A percentile compares a stretch with the other conserved stretches of the same genome.
Conservation (phyloP, 441 rosid genomes). For the Gossypium lobatum region DNA sequence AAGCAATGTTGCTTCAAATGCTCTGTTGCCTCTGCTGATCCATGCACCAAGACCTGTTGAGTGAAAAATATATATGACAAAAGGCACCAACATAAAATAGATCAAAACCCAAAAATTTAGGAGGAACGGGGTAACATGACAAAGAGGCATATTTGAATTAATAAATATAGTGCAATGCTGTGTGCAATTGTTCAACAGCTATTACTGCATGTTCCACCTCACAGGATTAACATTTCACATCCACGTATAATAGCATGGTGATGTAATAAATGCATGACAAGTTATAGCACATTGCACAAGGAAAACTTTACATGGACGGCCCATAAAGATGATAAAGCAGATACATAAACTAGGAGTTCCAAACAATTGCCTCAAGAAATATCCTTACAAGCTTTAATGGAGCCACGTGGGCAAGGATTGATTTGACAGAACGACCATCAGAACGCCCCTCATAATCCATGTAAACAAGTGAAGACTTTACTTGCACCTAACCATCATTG, state of each 20-base stretch:
- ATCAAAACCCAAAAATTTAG: not conserved
- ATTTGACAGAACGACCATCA: slow-evolving; percentile 90
- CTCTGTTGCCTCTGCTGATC: slow-evolving; percentile 94
- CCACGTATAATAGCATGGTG: not conserved
- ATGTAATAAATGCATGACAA: not conserved
- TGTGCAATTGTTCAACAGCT: not conserved
- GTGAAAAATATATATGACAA: not conserved
- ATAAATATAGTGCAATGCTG: not conserved
- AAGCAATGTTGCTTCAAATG: slow-evolving; percentile 93
- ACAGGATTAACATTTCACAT: not conserved
- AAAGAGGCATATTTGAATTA: not conserved
- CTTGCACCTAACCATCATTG: slow-evolving; percentile 66
- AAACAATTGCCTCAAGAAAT: slow-evolving; percentile 6
- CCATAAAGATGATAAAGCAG: not conserved
- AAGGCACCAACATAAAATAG: not conserved
- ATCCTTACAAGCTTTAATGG: slow-evolving; percentile 87
- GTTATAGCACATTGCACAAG: not conserved
- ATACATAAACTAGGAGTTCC: not conserved
- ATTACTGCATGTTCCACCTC: not conserved
- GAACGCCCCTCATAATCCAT: slow-evolving; percentile 95
- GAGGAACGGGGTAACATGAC: not conserved
- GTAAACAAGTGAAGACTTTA: slow-evolving; percentile 71
- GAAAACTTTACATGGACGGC: not conserved
- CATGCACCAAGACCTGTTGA: slow-evolving; percentile 88
- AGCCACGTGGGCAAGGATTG: slow-evolving; percentile 85